Base-by-base conservation (phyloP, 2,329 filamentous ascomycete genomes). In the Sarocladium strictum region DNA sequence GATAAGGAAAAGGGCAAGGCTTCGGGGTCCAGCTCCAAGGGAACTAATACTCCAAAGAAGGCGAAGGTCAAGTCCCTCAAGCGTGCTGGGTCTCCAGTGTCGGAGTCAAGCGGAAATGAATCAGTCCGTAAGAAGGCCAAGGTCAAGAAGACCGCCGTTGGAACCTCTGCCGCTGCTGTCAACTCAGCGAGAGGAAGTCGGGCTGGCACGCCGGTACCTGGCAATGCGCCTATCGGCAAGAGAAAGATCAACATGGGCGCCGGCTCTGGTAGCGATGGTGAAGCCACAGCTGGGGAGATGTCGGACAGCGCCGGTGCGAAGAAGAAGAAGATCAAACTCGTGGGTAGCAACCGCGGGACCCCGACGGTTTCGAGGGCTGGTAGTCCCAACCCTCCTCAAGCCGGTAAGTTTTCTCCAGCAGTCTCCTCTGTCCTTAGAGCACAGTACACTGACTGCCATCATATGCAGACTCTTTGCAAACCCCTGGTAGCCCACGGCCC, bases 61-160 rank as follows among this genome's bases (percentile, higher is more conserved):
- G 73, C 54, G 63, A 83, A 82, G 65, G 69, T 70, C 62, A 85
- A 83, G 64, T 78, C 77, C 29, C 80, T 93, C 53, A 97, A 97
- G 73, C 85, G 93, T 27, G 81, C 89, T 29, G 90, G 91, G 17
- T 96, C 91, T 15, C 90, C 92, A 2, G 43, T 47, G 29, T 97
- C 91, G 2, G 93, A 97, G 67, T 90, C 90, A 10, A 96, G 90
- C 67, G 93, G 90, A 53, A 95, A 92, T 62, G 93, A 97, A 67
- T 93, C 89, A 1, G 83, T 85, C 23, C 86, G 94, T 72, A 90
- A 89, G 74, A 82, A 80, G 67, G 83, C 87, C 29, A 58, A 53
- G 65, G 33, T 53, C 50, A 89, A 86, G 73, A 87, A 87, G 66
- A 79, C 83, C 58, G 70, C 71, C 1, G 69, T 66, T 2, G 65